Evolutionary conservation across 164 flowering plant genomes (phyloP), one percentile per base, ranked within the genome.

Genomic region (Warburgia ugandensis): DNA sequence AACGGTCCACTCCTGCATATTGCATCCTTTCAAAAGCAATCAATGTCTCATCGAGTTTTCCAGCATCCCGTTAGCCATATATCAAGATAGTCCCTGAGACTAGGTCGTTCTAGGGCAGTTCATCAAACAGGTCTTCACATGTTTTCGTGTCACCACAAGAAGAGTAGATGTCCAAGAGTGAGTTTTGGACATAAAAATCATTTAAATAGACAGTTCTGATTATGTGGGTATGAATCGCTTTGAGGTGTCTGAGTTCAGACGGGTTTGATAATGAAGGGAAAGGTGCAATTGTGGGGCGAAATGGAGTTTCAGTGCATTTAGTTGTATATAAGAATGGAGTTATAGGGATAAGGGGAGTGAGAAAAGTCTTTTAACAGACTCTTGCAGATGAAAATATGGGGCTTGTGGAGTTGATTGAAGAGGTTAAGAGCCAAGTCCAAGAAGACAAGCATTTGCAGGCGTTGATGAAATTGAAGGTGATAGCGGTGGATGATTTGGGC

Each of bases 21-120:
- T 60, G 67, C 89, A 81, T 81, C 39, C 54, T 62, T 29, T 75
- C 80, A 33, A 79, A 79, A 30, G 71, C 62, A 52, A 75, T 35
- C 68, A 75, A 53, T 0, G 88, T 77, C 49, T 77, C 80, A 16
- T 72, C 70, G 48, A 45, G 50, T 52, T 30, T 61, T 39, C 68
- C 62, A 11, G 45, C 59, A 42, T 52, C 62, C 33, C 68, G 45
- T 55, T 59, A 54, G 39, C 82, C 90, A 8, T 61, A 58, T 23
- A 80, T 74, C 62, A 80, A 51, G 4, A 66, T 61, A 22, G 85
- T 83, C 86, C 86, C 79, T 1, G 86, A 77, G 20, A 79, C 83
- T 11, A 71, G 80, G 56, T 79, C 84, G 52, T 67, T 66, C 1
- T 60, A 64, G 14, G 73, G 62, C 81, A 80, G 80, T 74, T 73